These are phyloP conservation scores for Didymella sp. DNA, from an alignment of 2,329 filamentous ascomycete genomes.

Conservation along the genomic window DNA sequence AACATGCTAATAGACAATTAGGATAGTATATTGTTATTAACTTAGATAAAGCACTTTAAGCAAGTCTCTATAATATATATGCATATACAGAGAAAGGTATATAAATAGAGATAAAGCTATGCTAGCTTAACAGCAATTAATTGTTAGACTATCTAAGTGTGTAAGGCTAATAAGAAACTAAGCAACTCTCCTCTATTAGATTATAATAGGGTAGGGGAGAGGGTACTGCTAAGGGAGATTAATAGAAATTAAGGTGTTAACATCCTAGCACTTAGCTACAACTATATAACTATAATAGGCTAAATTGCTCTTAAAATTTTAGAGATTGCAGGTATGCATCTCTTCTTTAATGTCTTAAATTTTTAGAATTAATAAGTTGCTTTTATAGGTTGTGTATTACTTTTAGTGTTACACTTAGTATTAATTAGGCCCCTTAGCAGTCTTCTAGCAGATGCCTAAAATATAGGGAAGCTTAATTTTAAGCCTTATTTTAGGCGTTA, in stretches of 20 bases:
- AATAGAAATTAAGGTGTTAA: background rate
- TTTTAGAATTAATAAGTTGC: background rate
- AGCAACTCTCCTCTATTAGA: background rate
- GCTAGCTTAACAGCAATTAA: background rate
- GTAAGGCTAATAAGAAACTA: background rate
- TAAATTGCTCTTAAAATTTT: background rate
- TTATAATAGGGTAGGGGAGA: background rate
- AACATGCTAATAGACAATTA: background rate
- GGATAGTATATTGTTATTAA: background rate
- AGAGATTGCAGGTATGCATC: background rate
- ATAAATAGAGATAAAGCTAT: background rate
- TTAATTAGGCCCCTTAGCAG: too few species aligned
- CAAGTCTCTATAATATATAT: background rate
- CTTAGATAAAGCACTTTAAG: background rate
- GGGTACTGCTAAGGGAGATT: background rate
- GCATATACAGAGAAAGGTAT: too few species aligned
- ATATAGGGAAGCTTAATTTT: too few species aligned
- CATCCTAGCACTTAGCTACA: background rate
- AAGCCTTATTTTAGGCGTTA: too few species aligned
- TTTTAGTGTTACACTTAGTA: too few species aligned
- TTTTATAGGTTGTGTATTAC: too few species aligned
- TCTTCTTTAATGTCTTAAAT: background rate
- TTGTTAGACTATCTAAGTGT: background rate
- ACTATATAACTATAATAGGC: background rate
- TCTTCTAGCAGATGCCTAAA: too few species aligned